These are phyloP conservation scores for Gentiana macrophylla DNA, from an alignment of 257 asterid species.

Conservation along the genomic window DNA sequence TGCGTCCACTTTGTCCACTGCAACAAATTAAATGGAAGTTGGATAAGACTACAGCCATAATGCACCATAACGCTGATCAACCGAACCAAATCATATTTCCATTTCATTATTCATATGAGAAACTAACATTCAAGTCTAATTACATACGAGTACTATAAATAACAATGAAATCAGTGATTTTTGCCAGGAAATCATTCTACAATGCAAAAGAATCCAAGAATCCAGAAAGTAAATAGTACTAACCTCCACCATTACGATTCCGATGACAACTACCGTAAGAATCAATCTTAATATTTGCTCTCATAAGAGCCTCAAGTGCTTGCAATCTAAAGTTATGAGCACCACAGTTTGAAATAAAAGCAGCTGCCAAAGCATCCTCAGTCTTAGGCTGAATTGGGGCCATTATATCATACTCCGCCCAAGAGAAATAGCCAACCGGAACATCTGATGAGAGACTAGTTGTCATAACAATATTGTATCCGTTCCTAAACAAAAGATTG, in stretches of 20 bases:
- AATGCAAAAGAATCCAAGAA: no score
- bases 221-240: constrained; percentile 2
- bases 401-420: constrained; percentile 98
- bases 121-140: no score
- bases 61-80: no score
- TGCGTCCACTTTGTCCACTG: constrained; percentile 85
- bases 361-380: constrained; percentile 76
- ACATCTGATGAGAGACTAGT: constrained; percentile 98
- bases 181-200: no score
- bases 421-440: constrained; percentile 97
- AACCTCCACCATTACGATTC: constrained; percentile 74
- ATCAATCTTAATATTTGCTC: constrained; percentile 56
- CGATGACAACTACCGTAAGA: constrained; percentile 94
- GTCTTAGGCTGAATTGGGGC: constrained; percentile 85
- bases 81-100: no score
- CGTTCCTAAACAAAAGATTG: constrained; percentile 39
- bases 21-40: constrained; percentile 14
- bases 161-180: no score
- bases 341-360: constrained; percentile 92
- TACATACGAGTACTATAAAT: no score
- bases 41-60: background rate
- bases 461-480: constrained; percentile 79
- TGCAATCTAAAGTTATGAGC: constrained; percentile 86
- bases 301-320: constrained; percentile 81
- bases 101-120: no score